Evolutionary conservation across 2,329 filamentous ascomycete genomes (phyloP), one percentile per base, ranked within the genome.

Genomic region (Daldinia eschscholtzii): DNA sequence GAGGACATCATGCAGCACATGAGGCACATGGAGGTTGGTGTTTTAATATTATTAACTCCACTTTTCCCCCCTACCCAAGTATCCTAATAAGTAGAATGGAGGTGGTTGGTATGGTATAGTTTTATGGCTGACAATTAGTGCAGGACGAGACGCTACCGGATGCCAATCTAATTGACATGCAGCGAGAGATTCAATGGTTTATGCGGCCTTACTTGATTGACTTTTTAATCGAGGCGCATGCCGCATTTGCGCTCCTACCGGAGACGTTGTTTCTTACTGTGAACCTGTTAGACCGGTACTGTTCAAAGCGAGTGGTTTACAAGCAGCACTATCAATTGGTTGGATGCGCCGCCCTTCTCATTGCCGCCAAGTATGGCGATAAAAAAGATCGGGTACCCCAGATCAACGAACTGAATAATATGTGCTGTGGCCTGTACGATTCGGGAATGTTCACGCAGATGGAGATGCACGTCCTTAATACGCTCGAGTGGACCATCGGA

Each of bases 371-470:
- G 86, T 99, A 98, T 79, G 95, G 95, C 65, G 96, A 99, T 83
- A 95, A 96, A 86, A 99, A 99, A 85, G 96, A 99, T 79, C 90
- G 94, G 58, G 96, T 99, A n/a, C 96, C 96, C 4, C 96, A 97
- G 72, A 97, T 99, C 79, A 91, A 93, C 79, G 96, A 99, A 80
- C 86, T 99, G 72, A 97, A 97, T 87, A 97, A 95, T 74, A 98
- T 99, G 96, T 99, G 96, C 87, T 98, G 96, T 83, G 94, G 93
- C 41, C 88, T 98, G 42, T 99, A 99, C 83, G 96, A 99, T 77
- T 94, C 97, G 57, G 95, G 97, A 83, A 99, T 99, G 96, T 99
- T 99, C 83, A 95, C 94, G 10, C 96, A 99, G 82, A 99, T 99
- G 96, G 96, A 99, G 84, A 98, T 97, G 94, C 96, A 99, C 81